These are phyloP conservation scores for Podospora fimiseda DNA, from an alignment of 495 filamentous ascomycete species.

Conservation along the genomic window DNA sequence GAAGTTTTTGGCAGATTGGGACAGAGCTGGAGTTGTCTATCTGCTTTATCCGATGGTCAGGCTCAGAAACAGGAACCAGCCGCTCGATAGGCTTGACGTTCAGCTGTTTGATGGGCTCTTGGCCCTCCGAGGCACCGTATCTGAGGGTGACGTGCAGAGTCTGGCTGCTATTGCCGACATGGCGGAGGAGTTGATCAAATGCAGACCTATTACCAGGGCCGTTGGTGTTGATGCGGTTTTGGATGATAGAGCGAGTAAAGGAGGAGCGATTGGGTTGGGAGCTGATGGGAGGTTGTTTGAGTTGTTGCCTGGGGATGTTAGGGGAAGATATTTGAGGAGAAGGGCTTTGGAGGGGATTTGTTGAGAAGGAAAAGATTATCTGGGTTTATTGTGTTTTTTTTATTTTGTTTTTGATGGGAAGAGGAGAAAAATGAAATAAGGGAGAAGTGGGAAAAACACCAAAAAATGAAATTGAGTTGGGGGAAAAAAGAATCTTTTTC, in stretches of 20 bases:
- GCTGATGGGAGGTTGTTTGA: slow-evolving; percentile 21
- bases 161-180: slow-evolving; percentile 69
- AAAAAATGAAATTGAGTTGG: too few relatives aligned
- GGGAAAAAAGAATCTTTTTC: too few relatives aligned
- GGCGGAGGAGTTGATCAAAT: slow-evolving; percentile 49
- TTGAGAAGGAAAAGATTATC: too few relatives aligned
- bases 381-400: too few relatives aligned
- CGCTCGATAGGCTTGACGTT: slow-evolving; percentile 43
- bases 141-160: slow-evolving; percentile 38
- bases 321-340: slow-evolving; percentile 20
- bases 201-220: background rate
- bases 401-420: too few relatives aligned
- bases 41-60: slow-evolving; percentile 67
- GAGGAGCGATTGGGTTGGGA: background rate
- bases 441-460: too few relatives aligned
- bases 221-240: background rate
- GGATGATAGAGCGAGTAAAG: too few relatives aligned
- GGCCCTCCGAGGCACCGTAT: slow-evolving; percentile 51
- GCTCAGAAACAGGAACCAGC: slow-evolving; percentile 29
- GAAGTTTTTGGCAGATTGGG: slow-evolving; percentile 50
- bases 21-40: slow-evolving; percentile 72
- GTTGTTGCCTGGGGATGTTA: slow-evolving; percentile 27
- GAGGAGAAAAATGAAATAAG: too few relatives aligned
- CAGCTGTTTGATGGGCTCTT: slow-evolving; percentile 59
- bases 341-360: slow-evolving; percentile 22